Base-by-base conservation (phyloP, 352 stramenopile genomes). In the Pythium dissimile region DNA sequence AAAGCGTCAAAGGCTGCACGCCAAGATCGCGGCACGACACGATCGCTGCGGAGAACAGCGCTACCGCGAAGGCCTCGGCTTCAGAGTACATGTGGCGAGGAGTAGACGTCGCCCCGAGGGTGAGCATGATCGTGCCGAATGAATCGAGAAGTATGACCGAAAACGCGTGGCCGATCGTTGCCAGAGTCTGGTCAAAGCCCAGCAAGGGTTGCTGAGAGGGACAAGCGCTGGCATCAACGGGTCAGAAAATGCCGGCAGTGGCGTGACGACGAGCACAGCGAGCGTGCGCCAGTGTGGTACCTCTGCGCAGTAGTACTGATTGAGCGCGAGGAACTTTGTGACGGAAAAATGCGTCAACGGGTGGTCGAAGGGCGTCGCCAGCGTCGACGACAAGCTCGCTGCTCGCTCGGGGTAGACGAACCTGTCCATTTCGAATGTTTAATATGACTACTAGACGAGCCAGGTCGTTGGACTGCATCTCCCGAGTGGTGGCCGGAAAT, bases 311-410 rank as follows among this genome's bases (percentile, higher is more conserved):
- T 60, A 60, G 18, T 27, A 9, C 28, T 35, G 31, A 16, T 60
- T 15, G 20, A 52, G 30, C 31, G 53, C 42, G 30, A 60, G 16
- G 21, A 53, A 51, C 32, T 60, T 60, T 6, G 6, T 24, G 39
- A 46, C 3, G 12, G 39, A 46, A 9, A 15, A 46, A 26, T 43
- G n/a, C n/a, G n/a, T n/a, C n/a, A n/a, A n/a, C n/a, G n/a, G n/a
- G n/a, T n/a, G n/a, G n/a, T n/a, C n/a, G n/a, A n/a, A n/a, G n/a
- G n/a, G n/a, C n/a, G n/a, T n/a, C n/a, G n/a, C n/a, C n/a, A n/a
- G n/a, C n/a, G n/a, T n/a, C n/a, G n/a, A n/a, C n/a, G n/a, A n/a
- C n/a, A n/a, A n/a, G n/a, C n/a, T n/a, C n/a, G n/a, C n/a, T n/a
- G n/a, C n/a, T n/a, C n/a, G n/a, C n/a, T n/a, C n/a, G n/a, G n/a